Evolutionary conservation across 495 filamentous ascomycete species (phyloP), one percentile per base, ranked within the genome.

Genomic region (Penicillium macrosclerotiorum): DNA sequence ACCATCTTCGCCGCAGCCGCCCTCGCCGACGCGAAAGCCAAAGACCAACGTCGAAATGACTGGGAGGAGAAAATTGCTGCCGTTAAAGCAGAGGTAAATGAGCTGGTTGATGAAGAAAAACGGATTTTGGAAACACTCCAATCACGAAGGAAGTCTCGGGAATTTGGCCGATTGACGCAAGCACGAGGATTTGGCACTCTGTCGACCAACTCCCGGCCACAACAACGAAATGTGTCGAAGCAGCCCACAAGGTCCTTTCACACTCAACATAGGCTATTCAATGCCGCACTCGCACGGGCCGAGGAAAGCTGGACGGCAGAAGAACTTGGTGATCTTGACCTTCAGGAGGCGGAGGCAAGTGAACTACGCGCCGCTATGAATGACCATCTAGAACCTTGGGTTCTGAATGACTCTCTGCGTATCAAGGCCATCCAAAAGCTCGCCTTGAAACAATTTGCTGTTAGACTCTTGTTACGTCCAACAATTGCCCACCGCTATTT

Each of bases 1-100:
- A 81, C 83, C 42, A 82, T 89, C 27, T 80, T 89, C 45, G 85
- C 82, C 2, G 79, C 81, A n/a, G 88, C 86, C 1, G 78, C 84
- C 27, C 63, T 86, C 2, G 70, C 77, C 20, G 87, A 90, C 65
- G 79, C 79, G 1, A 71, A 70, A 38, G 72, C 69, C 4, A 90
- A 90, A 62, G 71, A 79, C 35, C 58, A 72, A 45, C 75, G 82
- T 42, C 76, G 76, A 37, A 67, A 73, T 44, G 76, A 87, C 54
- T 84, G 85, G 72, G 82, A 89, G 42, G 70, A 75, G 52, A 72
- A 71, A 51, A 73, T 75, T 22, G 70, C 72, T 26, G 70, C 68
- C 2, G 72, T 71, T 1, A 71, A 69, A 53, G 70, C 68, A 18
- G 72, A 75, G 34, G 67, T 73, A 37, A 61, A 63, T 30, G 65